Evolutionary conservation across 306 rosid genomes (phyloP), one percentile per base, ranked within the genome.

Genomic region (Citrullus colocynthis): DNA sequence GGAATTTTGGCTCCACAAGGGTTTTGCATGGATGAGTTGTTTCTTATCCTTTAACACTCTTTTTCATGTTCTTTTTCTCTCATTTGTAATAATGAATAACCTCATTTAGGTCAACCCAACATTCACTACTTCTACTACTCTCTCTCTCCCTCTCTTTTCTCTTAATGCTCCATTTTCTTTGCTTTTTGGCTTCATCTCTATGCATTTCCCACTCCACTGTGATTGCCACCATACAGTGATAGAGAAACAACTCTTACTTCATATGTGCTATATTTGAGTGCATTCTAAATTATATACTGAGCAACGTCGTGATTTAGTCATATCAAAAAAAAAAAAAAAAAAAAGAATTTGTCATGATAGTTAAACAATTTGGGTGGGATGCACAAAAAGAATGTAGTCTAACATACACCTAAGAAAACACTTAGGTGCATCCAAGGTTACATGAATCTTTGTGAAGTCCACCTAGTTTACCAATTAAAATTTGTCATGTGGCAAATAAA

Each of bases 11-110:
- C 41, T 72, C 75, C 76, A 48, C 76, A 72, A 72, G 8, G 15
- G 44, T 71, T 51, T 48, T 71, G 76, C 76, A 71, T 71, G 76
- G 14, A 7, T 48, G 76, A 45, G 59, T 71, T 71, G 76, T 65
- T 42, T 64, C 48, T 9, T 49, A 45, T 45, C 51, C 6, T 45
- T 3, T 48, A 32, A 32, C 36, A 32, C 36, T 48, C 16, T 45
- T 45, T 24, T 3, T 61, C 21, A 8, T 44, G 12, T 32, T 65
- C 4, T 66, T 20, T 12, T 69, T 5, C 10, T 69, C 55, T 42
- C 5, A 5, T 69, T 42, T 42, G 13, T 20, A n/a, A 69, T 69
- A 42, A 69, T 42, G 36, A 20, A 44, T 4, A 42, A 69, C 54
- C 10, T 69, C n/a, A 42, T 69, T 6, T 42, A 67, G 54, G 34